A percentile compares a stretch with the other conserved stretches of the same genome.
These are phyloP conservation scores for Penicillium coprophilum DNA, from an alignment of 495 filamentous ascomycete genomes.

Conservation along the genomic window DNA sequence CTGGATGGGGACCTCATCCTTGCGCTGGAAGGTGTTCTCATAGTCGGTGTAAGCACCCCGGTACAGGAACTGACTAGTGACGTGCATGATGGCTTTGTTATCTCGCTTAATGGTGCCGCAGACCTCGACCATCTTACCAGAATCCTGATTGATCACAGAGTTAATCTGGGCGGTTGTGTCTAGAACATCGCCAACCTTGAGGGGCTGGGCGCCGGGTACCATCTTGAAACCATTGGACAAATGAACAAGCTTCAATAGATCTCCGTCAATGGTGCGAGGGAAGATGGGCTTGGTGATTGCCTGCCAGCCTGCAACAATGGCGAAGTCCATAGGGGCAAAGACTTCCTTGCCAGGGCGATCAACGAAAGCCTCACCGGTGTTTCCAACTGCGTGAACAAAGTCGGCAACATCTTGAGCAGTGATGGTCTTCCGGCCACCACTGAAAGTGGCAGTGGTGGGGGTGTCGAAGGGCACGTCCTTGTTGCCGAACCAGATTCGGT, in stretches of 20 bases:
- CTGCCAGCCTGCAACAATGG: conserved; percentile 98
- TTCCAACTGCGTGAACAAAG: conserved; percentile 97
- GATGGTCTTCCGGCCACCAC: conserved; percentile 80
- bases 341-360: conserved; percentile 93
- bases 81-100: conserved; percentile 91
- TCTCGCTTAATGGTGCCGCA: conserved; percentile 91
- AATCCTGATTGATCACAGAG: conserved; percentile 95
- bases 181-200: conserved; percentile 91
- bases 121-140: conserved; percentile 99
- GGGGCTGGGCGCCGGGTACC: conserved; percentile 89
- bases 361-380: conserved; percentile 98
- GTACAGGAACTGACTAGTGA: conserved; percentile 97
- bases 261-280: conserved; percentile 89
- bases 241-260: conserved; percentile 92
- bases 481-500: conserved; percentile 88
- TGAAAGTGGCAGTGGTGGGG: conserved; percentile 79
- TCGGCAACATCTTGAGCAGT: conserved; percentile 92
- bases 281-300: conserved; percentile 99
- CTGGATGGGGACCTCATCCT: conserved; percentile 93
- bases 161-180: conserved; percentile 95
- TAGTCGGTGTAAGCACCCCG: conserved; percentile 89
- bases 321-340: conserved; percentile 97
- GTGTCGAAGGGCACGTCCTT: conserved; percentile 81
- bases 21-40: conserved; percentile 97
- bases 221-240: conserved; percentile 97